phyloP scores from a whole-genome alignment of 495 filamentous ascomycete species.

The Friedmanniomyces endolithicus region DNA sequence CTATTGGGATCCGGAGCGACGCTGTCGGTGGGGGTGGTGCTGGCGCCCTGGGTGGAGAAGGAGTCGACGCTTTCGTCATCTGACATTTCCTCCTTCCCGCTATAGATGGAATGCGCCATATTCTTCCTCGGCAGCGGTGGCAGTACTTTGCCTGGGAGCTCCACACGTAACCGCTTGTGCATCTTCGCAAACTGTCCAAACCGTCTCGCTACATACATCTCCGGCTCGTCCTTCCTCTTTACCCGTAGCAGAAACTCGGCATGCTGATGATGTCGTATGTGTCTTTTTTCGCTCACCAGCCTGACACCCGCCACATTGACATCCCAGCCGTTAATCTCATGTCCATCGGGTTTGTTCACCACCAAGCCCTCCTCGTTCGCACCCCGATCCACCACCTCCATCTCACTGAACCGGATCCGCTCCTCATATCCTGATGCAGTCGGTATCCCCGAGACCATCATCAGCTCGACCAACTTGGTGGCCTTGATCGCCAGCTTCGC shows the following conservation, averaged over 20 bases:
- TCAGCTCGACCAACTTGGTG: conserved; percentile 88
- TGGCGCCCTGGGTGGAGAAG: conserved; percentile 37
- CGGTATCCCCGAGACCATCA: conserved; percentile 97
- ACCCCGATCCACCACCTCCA: conserved; percentile 87
- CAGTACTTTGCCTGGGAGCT: conserved; percentile 83
- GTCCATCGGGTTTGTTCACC: conserved; percentile 74
- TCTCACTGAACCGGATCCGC: conserved; percentile 85
- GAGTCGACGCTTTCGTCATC: conserved; percentile 56
- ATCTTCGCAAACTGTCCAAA: conserved; percentile 80
- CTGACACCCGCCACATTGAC: conserved; percentile 89
- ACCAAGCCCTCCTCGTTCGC: conserved; percentile 82
- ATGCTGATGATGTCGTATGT: conserved; percentile 81
- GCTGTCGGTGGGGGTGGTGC: background rate
- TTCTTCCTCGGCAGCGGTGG: conserved; percentile 84
- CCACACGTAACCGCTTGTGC: conserved; percentile 64
- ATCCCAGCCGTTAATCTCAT: conserved; percentile 90
- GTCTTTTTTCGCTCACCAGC: conserved; percentile 67
- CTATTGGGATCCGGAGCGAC: background rate
- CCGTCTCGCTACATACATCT: conserved; percentile 66
- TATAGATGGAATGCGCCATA: conserved; percentile 46
- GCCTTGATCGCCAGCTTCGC: conserved; percentile 84
- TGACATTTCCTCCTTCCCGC: conserved; percentile 50
- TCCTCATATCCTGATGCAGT: conserved; percentile 97
- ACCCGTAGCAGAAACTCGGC: conserved; percentile 86
- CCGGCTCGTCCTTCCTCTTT: conserved; percentile 54